Evolutionary conservation across 2,329 filamentous ascomycete genomes (phyloP), one percentile per base, ranked within the genome.

Genomic region (Dactylellina sp.): DNA sequence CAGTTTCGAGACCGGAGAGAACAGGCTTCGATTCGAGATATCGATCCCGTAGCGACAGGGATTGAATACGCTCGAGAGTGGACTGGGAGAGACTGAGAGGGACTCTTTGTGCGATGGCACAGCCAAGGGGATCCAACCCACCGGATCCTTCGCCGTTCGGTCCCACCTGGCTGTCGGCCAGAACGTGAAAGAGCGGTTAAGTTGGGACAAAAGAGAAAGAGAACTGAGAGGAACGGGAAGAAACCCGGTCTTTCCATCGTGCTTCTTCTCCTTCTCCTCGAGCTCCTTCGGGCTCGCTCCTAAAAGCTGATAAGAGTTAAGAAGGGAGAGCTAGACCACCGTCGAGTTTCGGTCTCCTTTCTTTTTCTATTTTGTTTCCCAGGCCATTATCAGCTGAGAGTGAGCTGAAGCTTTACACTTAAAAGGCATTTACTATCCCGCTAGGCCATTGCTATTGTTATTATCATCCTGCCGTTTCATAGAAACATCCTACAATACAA

Each of bases 241-340:
- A 46, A 50, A 66, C 62, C 62, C 52, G 42, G 52, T 50, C 52
- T 11, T 44, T 49, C 52, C 52, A 64, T 64, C 28, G 25, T 50
- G 44, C 14, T 18, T 24, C 18, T 55, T 47, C 47, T 28, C 20
- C 32, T 16, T 6, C 14, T 11, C 49, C 49, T 28, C 24, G 46
- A 40, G 44, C 57, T 62, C 46, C 59, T 63, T 32, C 28, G 46
- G 40, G 46, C 47, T 63, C 35, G 46, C 22, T n/a, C n/a, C n/a
- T n/a, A n/a, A n/a, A n/a, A n/a, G 24, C 3, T 40, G 20, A 46
- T 20, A 46, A 46, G 16, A n/a, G 25, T 16, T 14, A 24, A 24
- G 12, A 39, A 50, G 25, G 18, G 25, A 39, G 47, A 49, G 44
- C 44, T 61, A 22, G 57, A 25, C 37, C 47, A 25, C 25, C 39